Conservation (phyloP, 495 filamentous ascomycete genomes). For the Achaetomiella virescens region DNA sequence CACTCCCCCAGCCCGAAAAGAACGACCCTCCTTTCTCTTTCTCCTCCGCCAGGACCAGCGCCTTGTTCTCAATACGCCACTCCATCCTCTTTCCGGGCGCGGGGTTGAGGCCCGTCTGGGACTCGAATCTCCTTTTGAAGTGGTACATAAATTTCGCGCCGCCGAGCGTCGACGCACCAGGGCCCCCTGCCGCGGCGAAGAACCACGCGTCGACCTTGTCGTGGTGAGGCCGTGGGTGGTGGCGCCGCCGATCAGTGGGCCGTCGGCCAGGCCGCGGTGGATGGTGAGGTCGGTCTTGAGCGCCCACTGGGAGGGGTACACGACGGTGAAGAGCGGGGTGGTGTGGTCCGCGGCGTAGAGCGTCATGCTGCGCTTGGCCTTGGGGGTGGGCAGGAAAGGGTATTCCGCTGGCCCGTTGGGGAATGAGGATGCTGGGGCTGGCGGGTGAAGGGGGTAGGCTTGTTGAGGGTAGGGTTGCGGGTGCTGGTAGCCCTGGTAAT, state of each 20-base stretch:
- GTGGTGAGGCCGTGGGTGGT: background rate
- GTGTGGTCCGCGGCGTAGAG: background rate
- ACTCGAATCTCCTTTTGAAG: conserved; percentile 3
- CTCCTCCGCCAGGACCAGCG: background rate
- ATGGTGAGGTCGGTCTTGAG: background rate
- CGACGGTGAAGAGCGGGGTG: background rate
- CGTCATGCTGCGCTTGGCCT: background rate
- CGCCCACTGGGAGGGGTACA: background rate
- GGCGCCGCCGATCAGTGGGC: background rate
- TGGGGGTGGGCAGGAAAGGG: background rate
- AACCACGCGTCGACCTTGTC: background rate
- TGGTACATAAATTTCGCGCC: background rate
- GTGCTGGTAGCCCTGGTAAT: background rate
- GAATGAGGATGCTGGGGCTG: background rate
- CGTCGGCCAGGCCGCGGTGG: background rate
- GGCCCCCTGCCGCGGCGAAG: background rate
- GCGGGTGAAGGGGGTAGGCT: background rate
- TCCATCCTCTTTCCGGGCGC: background rate
- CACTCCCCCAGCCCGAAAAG: conserved; percentile 11
- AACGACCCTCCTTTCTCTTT: background rate
- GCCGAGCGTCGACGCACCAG: background rate
- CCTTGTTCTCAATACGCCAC: background rate
- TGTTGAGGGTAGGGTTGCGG: background rate
- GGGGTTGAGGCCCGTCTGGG: background rate
- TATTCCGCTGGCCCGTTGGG: background rate